These are phyloP conservation scores for Ensete ventricosum DNA, from an alignment of 176 grass and related monocot species.

Conservation along the genomic window DNA sequence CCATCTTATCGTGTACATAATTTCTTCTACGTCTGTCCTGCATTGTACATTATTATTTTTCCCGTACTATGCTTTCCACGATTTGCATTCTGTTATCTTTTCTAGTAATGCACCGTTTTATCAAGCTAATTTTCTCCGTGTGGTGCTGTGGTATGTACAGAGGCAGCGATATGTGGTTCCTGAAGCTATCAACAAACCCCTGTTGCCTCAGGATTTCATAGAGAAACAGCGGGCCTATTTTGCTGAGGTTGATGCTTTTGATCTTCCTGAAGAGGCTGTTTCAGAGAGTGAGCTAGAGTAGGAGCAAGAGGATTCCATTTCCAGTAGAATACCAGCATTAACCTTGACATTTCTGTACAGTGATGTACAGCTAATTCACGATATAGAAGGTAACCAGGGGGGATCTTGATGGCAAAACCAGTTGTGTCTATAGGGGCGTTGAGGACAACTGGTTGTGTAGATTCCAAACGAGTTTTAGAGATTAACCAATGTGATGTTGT, in stretches of 20 bases:
- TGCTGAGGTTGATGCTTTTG: conserved; percentile 42
- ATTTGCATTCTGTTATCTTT: background rate
- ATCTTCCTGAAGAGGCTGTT: conserved; percentile 34
- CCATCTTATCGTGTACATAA: no score
- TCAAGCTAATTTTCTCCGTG: background rate
- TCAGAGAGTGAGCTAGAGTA: conserved; percentile 38
- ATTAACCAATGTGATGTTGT: no score
- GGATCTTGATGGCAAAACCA: no score
- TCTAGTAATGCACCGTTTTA: background rate
- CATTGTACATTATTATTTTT: no score
- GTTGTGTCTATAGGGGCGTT: no score
- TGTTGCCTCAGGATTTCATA: conserved; percentile 35
- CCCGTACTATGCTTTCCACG: no score
- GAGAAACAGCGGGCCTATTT: conserved; percentile 46
- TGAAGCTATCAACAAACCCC: background rate
- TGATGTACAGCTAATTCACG: background rate
- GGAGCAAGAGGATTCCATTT: background rate
- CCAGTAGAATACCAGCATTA: background rate
- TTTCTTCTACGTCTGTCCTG: no score
- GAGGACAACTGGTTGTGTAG: no score
- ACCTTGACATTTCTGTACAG: conserved; percentile 2
- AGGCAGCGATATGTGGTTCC: background rate
- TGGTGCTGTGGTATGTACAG: background rate
- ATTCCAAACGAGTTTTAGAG: no score
- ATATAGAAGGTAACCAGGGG: no score